Evolutionary conservation across 345 rosid species (phyloP).

Genomic region (Alliaria petiolata): DNA sequence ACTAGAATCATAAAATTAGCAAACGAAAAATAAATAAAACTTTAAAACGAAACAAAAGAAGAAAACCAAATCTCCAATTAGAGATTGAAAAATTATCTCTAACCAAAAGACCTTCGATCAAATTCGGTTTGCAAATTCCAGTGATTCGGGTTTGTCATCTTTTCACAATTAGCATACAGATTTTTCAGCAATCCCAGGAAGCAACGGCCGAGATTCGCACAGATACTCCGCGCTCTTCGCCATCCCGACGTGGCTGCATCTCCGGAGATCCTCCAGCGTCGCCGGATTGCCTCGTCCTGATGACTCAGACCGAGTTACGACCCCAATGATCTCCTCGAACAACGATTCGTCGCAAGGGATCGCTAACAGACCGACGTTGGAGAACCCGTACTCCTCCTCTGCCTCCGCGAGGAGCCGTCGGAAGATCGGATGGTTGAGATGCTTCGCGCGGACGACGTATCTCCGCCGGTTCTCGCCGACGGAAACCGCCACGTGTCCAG

Average conservation of each 20-base stretch:
- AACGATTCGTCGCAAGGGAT: conserved; percentile 80
- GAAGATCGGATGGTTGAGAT: conserved; percentile 86
- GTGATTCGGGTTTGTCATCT: neutral
- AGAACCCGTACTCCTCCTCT: conserved; percentile 90
- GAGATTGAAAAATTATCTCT: conserved; percentile 26
- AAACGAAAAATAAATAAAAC: neutral
- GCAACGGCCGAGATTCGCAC: conserved; percentile 65
- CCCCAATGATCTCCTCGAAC: conserved; percentile 67
- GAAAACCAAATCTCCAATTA: conserved; percentile 4
- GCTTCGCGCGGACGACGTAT: conserved; percentile 66
- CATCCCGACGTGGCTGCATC: conserved; percentile 53
- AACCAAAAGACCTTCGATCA: conserved; percentile 16
- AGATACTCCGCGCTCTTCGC: conserved; percentile 24
- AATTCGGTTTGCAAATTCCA: neutral
- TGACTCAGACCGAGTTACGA: conserved; percentile 41
- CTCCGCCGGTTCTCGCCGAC: conserved; percentile 56
- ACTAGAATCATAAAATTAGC: conserved; percentile 2
- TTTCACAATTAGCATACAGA: conserved; percentile 21
- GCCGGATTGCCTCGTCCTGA: conserved; percentile 19
- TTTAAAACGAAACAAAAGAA: neutral
- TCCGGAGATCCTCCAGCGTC: conserved; percentile 44
- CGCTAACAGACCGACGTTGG: conserved; percentile 56
- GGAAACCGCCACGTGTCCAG: conserved; percentile 78
- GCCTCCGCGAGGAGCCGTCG: conserved; percentile 54
- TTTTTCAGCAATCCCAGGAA: conserved; percentile 41